Base-by-base conservation (phyloP, 176 grass and related monocot genomes). In the Eleusine indica region DNA sequence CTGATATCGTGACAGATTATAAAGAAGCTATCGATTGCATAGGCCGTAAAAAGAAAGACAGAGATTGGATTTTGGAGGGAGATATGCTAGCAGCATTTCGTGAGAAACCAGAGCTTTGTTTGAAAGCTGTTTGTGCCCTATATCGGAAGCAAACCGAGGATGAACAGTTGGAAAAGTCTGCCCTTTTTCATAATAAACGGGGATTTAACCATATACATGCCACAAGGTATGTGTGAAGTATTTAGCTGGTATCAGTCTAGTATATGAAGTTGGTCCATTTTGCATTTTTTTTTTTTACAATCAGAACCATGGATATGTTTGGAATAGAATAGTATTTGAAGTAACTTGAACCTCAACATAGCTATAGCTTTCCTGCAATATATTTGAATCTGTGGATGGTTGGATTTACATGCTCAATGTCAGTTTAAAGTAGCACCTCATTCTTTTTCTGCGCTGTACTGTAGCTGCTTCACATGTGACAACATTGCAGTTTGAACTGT, bases 71-170 rank as follows among this genome's bases (percentile, higher is more conserved):
- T 40, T 84, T 19, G 57, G 86, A 97, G 83, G 86, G 38, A 62
- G 88, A 94, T 21, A 97, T 94, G 94, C 74, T 94, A 62, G 68
- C 88, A n/a, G 86, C 92, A 73, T 94, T 97, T 71, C 52, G 25
- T 32, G 66, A 86, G 58, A 56, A 87, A 7, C 78, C 84, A 29
- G 81, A 93, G 43, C 90, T 94, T 73, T 88, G 74, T 74, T 48
- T 94, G 80, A 91, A 91, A 83, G 95, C 95, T 80, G 88, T 97
- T 75, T 97, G 95, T 88, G 92, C 90, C 2, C 66, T 97, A 53
- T 88, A 94, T 65, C 88, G 86, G 67, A 85, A 81, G 73, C 88
- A 97, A 83, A 92, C 95, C 17, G 14, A 74, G 21, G 84, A 91
- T 4, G 90, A 94, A 53, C 86, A 81, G n/a, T 25, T 16, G 12